Evolutionary conservation across 2,329 filamentous ascomycete species (phyloP), one percentile per base, ranked within the genome.

Genomic region (Beauveria pseudobassiana): DNA sequence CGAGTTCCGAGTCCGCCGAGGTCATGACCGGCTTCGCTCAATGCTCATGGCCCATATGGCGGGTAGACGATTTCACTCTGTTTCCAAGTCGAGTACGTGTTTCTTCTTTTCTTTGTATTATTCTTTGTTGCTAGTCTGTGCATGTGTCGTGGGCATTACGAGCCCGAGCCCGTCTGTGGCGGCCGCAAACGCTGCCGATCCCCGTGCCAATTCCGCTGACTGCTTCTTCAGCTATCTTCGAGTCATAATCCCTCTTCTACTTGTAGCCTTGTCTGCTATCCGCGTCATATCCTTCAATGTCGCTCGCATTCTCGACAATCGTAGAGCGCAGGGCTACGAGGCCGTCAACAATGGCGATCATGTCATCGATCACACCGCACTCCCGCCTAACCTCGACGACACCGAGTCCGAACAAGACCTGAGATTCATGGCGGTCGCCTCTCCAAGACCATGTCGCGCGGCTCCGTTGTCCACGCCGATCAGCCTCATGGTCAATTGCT

Each of bases 401-500:
- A 65, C 69, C 42, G 76, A 78, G 58, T 77, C 78, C 51, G 75
- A 79, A 54, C 78, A 80, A 55, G 78, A 74, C 12, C 76, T 86
- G 64, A 82, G 65, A 84, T 87, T 60, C 75, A 77, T 62, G 82
- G 81, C 49, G 84, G 85, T 56, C 82, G 81, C 43, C 74, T 87
- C 46, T 77, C 80, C 24, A 85, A 87, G 70, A 86, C 84, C 2
- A 82, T 80, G 3, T 86, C 83, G n/a, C 80, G 77, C 66, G 84
- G 82, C 51, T 87, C 85, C 26, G 77, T 87, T 55, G 83, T 93
- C 53, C 86, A 90, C 63, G 80, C 93, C 63, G 87, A 95, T 74
- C 87, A 83, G 50, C 95, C 95, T 1, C 80, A 83, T 9, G 91
- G 84, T 49, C 88, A 96, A 75, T 76, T 87, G 46, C 74, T 87